Percentiles rank a stretch among this genome's conserved stretches.
Conservation (phyloP, 1,139 yeast species). For the Kodamaea ohmeri region DNA sequence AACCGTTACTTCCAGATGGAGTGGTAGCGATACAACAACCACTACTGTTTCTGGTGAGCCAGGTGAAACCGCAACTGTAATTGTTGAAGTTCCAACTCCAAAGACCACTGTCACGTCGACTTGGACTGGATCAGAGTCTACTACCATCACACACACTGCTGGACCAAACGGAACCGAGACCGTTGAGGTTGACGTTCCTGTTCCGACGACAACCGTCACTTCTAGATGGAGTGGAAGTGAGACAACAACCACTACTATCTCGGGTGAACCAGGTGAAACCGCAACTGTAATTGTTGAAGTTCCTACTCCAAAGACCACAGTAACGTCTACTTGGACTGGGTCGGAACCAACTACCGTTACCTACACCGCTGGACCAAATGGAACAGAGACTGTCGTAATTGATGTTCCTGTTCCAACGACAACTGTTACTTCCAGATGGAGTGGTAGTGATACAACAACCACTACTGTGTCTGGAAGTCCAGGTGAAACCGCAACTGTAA, state of each 20-base stretch:
- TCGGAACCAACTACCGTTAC: not conserved
- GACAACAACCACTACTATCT: not conserved
- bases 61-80: not conserved
- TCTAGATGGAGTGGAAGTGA: not conserved
- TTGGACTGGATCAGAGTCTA: not conserved
- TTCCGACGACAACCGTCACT: constrained; percentile 7
- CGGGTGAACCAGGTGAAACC: constrained; percentile 9
- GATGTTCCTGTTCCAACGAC: too few species aligned
- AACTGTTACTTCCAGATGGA: too few species aligned
- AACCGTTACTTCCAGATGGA: not conserved
- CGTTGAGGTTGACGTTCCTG: not conserved
- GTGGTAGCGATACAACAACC: not conserved
- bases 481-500: too few species aligned
- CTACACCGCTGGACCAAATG: not conserved
- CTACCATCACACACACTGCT: not conserved
- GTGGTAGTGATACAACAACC: too few species aligned
- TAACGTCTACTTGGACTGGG: constrained; percentile 14
- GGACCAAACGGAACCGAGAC: not conserved
- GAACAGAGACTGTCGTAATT: constrained; percentile 8
- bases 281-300: constrained; percentile 11
- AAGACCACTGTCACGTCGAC: not conserved
- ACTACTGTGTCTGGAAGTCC: too few species aligned
- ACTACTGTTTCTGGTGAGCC: not conserved
- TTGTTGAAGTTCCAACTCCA: not conserved
- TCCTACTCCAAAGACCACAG: constrained; percentile 14